Evolutionary conservation across 2,329 filamentous ascomycete species (phyloP).

Genomic region (Aspergillus fumigatiaffinis): DNA sequence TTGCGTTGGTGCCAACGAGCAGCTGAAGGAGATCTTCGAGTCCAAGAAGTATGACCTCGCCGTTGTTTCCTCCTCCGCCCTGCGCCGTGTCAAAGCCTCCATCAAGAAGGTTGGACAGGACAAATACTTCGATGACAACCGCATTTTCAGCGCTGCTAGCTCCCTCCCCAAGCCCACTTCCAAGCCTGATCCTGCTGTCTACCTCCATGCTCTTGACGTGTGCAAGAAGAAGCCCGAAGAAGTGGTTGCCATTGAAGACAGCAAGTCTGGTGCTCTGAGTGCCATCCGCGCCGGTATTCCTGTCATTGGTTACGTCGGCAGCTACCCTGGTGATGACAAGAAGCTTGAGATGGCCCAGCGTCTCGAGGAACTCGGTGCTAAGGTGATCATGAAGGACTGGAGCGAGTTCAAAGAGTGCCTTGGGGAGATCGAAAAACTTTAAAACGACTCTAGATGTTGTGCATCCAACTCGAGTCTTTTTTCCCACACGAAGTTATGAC

Average conservation of each 20-base stretch:
- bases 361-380: constrained; percentile 59
- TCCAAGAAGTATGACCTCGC: constrained; percentile 66
- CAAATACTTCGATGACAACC: constrained; percentile 71
- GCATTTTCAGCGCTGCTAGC: constrained; percentile 78
- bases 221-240: constrained; percentile 68
- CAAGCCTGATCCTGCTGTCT: constrained; percentile 89
- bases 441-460: constrained; percentile 14
- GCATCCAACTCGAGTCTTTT: not conserved
- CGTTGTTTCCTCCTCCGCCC: constrained; percentile 76
- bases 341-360: constrained; percentile 62
- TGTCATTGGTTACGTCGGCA: constrained; percentile 80
- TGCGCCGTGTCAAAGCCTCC: constrained; percentile 71
- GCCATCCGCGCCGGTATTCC: constrained; percentile 74
- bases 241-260: constrained; percentile 81
- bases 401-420: constrained; percentile 43
- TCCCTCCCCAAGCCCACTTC: constrained; percentile 74
- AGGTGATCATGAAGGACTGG: constrained; percentile 56
- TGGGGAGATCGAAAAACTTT: constrained; percentile 37
- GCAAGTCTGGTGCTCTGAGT: constrained; percentile 76
- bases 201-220: constrained; percentile 70
- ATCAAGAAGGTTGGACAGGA: constrained; percentile 75
- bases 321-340: constrained; percentile 60
- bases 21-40: constrained; percentile 62
- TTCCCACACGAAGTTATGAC: constrained; percentile 28
- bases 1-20: constrained; percentile 64